Evolutionary conservation across 345 rosid genomes (phyloP).

Genomic region (Firmiana major): DNA sequence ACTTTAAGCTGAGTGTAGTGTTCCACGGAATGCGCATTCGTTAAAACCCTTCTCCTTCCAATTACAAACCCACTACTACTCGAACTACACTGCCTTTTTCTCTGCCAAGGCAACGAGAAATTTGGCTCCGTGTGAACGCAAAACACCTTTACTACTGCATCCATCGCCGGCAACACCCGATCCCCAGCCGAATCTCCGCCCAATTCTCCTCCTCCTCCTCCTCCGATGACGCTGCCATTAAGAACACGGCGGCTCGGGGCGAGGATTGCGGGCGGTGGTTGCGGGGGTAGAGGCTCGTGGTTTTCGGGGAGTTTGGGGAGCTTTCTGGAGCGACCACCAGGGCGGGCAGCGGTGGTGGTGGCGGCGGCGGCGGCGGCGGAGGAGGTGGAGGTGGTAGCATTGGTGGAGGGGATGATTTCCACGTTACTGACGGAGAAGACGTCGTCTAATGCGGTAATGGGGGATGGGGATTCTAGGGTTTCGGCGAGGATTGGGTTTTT

Average conservation of each 20-base stretch:
- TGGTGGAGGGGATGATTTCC: conserved; percentile 27
- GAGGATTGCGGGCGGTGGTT: not conserved
- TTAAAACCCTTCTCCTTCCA: conserved; percentile 50
- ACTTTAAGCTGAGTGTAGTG: conserved; percentile 63
- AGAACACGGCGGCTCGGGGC: conserved; percentile 6
- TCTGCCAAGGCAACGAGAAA: conserved; percentile 68
- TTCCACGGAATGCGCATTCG: conserved; percentile 73
- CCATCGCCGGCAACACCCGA: conserved; percentile 55
- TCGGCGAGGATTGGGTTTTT: conserved; percentile 18
- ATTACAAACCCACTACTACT: conserved; percentile 62
- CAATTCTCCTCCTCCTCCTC: not conserved
- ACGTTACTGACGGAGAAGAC: conserved; percentile 35
- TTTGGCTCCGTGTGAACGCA: conserved; percentile 69
- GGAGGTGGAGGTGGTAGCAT: not conserved
- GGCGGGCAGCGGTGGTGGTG: conserved; percentile 3
- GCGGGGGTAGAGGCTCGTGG: conserved; percentile 17
- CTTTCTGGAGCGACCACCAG: conserved; percentile 45
- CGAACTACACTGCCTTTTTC: conserved; percentile 62
- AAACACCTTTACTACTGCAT: conserved; percentile 67
- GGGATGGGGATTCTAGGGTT: conserved; percentile 32
- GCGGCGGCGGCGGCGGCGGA: conserved; percentile 7
- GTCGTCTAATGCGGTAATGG: conserved; percentile 22
- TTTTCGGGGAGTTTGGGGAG: conserved; percentile 25
- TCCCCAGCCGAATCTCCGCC: not conserved
- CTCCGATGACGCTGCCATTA: not conserved